A percentile compares a stretch with the other conserved stretches of the same genome.
phyloP scores from a whole-genome alignment of 495 filamentous ascomycete species.

The Chlorociboria aeruginascens region DNA sequence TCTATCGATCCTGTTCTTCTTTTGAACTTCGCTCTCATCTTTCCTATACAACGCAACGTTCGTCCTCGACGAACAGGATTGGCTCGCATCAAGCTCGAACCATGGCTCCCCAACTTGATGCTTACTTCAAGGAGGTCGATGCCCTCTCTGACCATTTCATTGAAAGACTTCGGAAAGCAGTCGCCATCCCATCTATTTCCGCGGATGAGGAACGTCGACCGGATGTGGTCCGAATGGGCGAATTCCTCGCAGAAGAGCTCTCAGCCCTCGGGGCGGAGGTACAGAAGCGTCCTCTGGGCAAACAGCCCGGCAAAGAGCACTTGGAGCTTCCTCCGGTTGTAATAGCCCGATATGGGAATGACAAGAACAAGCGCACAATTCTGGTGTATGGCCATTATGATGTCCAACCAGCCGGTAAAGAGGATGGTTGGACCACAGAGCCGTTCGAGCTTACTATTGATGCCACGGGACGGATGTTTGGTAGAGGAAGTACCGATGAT shows the following conservation, averaged over 20 bases:
- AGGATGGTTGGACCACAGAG: conserved; percentile 93
- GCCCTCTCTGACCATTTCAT: conserved; percentile 71
- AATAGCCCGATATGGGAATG: conserved; percentile 80
- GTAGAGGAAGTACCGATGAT: conserved; percentile 92
- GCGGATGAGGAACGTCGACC: conserved; percentile 76
- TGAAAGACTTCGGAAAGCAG: conserved; percentile 79
- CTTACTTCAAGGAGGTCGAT: conserved; percentile 86
- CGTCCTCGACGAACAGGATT: conserved; percentile 34
- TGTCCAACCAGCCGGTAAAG: conserved; percentile 87
- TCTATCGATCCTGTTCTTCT: too few species aligned
- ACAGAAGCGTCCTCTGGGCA: conserved; percentile 70
- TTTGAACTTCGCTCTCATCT: not conserved
- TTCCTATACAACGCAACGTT: not conserved
- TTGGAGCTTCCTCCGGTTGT: conserved; percentile 89
- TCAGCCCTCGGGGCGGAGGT: conserved; percentile 73
- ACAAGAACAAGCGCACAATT: conserved; percentile 85
- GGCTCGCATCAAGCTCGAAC: conserved; percentile 40
- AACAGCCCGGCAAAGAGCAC: conserved; percentile 79
- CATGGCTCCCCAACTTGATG: conserved; percentile 77
- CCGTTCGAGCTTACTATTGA: conserved; percentile 87
- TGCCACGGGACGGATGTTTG: conserved; percentile 85
- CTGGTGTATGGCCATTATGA: conserved; percentile 98
- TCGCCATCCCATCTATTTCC: conserved; percentile 92
- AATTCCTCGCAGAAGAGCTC: conserved; percentile 78
- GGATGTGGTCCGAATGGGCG: conserved; percentile 92